Evolutionary conservation across 129 eudicot species (phyloP), one percentile per base, ranked within the genome.

Genomic region (Flaveria robusta): DNA sequence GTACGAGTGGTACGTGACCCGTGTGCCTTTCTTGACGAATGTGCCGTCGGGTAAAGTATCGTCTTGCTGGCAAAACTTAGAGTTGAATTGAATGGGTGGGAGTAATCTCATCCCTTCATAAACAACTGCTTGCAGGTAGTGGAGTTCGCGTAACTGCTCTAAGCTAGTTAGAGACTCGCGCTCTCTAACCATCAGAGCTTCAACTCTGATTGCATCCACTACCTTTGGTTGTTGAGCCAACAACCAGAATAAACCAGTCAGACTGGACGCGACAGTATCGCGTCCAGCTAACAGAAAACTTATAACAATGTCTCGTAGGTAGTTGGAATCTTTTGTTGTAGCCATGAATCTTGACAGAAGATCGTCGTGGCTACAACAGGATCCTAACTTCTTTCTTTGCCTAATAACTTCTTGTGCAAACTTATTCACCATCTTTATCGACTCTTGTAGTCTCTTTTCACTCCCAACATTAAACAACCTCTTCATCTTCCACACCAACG

Each of bases 81-180:
- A 93, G 55, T 93, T 96, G 62, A 90, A 91, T 77, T 93, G 98
- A 19, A 93, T 85, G 0, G 97, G 97, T 5, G 97, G 97, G 72
- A 72, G 85, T 1, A 93, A 50, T 81, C 98, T 84, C 98, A 93
- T 90, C 68, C 96, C 84, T 79, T 93, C 98, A 22, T 83, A 83
- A 2, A 90, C 83, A 2, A 81, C 66, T 8, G 97, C 98, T 51
- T 90, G 97, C 22, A 93, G 39, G 55, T 93, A 93, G 24, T 90
- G 91, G 29, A 88, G 87, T 16, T 87, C 85, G 2, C 51, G 60
- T 14, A 88, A 69, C 59, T 93, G 88, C 9, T 81, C 85, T 27
- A 54, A 79, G 68, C 84, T 77, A 11, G 77, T 64, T 11, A 56
- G 58, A 62, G 72, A 75, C 55, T 78, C 62, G 26, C 82, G 43